Evolutionary conservation across 306 rosid species (phyloP).

Genomic region (Prinsepia uniflora): DNA sequence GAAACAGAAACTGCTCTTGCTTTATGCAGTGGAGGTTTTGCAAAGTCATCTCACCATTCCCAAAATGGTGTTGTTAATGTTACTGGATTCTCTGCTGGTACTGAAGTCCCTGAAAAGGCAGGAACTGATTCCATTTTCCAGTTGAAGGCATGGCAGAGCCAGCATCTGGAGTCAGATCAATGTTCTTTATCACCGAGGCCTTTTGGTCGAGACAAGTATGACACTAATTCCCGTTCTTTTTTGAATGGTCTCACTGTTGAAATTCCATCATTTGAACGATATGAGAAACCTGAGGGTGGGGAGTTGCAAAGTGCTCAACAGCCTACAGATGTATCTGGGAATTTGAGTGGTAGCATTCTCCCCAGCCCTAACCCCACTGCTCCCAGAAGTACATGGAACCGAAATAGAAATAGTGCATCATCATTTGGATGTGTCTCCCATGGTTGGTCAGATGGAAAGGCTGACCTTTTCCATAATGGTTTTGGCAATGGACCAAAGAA

Average conservation of each 20-base stretch:
- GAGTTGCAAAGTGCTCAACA: constrained; percentile 44
- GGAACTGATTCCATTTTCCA: constrained; percentile 28
- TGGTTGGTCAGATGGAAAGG: constrained; percentile 72
- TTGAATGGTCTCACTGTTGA: constrained; percentile 48
- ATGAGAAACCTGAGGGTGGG: constrained; percentile 46
- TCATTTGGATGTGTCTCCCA: constrained; percentile 53
- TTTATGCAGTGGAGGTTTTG: constrained; percentile 25
- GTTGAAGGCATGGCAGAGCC: constrained; percentile 31
- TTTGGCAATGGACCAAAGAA: constrained; percentile 80
- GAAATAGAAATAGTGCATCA: constrained; percentile 48
- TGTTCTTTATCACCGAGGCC: constrained; percentile 31
- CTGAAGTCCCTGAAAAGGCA: constrained; percentile 31
- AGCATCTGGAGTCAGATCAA: constrained; percentile 33
- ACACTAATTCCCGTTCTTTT: constrained; percentile 42
- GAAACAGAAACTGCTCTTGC: constrained; percentile 30
- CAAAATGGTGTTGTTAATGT: constrained; percentile 25
- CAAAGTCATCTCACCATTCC: constrained; percentile 24
- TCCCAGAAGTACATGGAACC: constrained; percentile 76
- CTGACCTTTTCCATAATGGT: constrained; percentile 53
- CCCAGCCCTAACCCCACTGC: constrained; percentile 81
- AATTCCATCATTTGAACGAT: constrained; percentile 53
- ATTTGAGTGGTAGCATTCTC: constrained; percentile 45
- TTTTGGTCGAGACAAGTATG: constrained; percentile 41
- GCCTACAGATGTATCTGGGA: constrained; percentile 54
- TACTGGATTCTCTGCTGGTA: constrained; percentile 37